Percentiles rank a stretch among this genome's conserved stretches.
phyloP scores from a whole-genome alignment of 2,329 filamentous ascomycete species.

The Cordyceps cateniannulata region DNA sequence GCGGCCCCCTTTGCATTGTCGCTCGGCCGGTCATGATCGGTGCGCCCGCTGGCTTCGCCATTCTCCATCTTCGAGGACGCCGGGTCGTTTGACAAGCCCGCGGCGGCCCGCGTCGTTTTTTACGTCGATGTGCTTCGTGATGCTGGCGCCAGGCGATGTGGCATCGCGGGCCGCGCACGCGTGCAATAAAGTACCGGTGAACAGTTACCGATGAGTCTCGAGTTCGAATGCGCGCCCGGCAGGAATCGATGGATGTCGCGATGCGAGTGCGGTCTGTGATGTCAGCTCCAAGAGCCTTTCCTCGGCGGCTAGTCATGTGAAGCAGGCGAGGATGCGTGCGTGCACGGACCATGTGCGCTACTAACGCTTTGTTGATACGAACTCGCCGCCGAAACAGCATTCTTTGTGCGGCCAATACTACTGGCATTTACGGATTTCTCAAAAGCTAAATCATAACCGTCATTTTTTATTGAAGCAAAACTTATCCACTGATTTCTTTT shows the following conservation, averaged over 20 bases:
- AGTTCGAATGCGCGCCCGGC: background rate
- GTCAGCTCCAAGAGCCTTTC: constrained; percentile 11
- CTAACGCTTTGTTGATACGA: background rate
- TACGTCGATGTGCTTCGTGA: background rate
- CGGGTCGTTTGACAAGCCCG: constrained; percentile 37
- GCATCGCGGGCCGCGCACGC: constrained; percentile 1
- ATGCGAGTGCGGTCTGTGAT: constrained; percentile 8
- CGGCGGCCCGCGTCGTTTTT: background rate
- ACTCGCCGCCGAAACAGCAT: background rate
- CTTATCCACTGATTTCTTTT: background rate
- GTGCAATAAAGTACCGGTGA: background rate
- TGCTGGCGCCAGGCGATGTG: background rate
- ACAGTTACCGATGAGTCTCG: background rate
- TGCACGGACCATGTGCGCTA: constrained; percentile 20
- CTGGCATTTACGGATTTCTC: too few species aligned
- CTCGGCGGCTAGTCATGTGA: constrained; percentile 25
- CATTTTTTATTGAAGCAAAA: constrained; percentile 2
- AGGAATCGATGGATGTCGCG: background rate
- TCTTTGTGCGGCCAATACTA: background rate
- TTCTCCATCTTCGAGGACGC: constrained; percentile 48
- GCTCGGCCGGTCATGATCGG: constrained; percentile 46
- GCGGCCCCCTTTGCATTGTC: constrained; percentile 39
- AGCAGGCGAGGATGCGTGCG: constrained; percentile 5
- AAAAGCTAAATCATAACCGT: background rate
- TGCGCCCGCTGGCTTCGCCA: constrained; percentile 46